Evolutionary conservation across 352 stramenopile species (phyloP).

Genomic region (Globisporangium camurandrum): DNA sequence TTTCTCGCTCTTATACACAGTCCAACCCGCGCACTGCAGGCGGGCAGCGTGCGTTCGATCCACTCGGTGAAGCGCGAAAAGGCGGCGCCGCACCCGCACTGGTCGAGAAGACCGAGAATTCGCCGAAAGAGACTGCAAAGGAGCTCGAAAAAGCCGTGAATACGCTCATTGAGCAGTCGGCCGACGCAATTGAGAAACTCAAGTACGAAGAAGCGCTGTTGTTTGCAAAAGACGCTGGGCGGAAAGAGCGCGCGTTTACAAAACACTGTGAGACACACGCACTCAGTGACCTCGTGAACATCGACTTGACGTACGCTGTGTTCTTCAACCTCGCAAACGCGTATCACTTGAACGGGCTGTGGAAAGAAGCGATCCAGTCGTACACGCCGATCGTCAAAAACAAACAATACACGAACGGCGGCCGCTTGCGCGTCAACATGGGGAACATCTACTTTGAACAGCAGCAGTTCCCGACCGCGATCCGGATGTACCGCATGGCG

Average conservation of each 20-base stretch:
- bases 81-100: slow-evolving; percentile 69
- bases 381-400: slow-evolving; percentile 96
- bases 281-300: slow-evolving; percentile 87
- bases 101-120: slow-evolving; percentile 89
- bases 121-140: slow-evolving; percentile 87
- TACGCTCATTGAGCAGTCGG: slow-evolving; percentile 88
- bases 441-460: slow-evolving; percentile 97
- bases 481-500: slow-evolving; percentile 97
- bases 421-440: slow-evolving; percentile 94
- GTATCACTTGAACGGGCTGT: slow-evolving; percentile 92
- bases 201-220: slow-evolving; percentile 86
- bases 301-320: slow-evolving; percentile 92
- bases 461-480: slow-evolving; percentile 90
- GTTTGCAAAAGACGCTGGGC: slow-evolving; percentile 73
- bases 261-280: slow-evolving; percentile 88
- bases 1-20: slow-evolving; percentile 14
- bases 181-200: slow-evolving; percentile 60
- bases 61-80: slow-evolving; percentile 82
- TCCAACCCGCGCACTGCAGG: slow-evolving; percentile 70
- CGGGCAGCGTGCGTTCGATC: slow-evolving; percentile 83
- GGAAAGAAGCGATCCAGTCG: slow-evolving; percentile 91
- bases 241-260: slow-evolving; percentile 87
- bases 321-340: slow-evolving; percentile 93
- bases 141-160: slow-evolving; percentile 91
- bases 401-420: slow-evolving; percentile 90